A percentile compares a stretch with the other conserved stretches of the same genome.
These are phyloP conservation scores for Pachysandra terminalis DNA, from an alignment of 164 flowering plant genomes.

Conservation along the genomic window DNA sequence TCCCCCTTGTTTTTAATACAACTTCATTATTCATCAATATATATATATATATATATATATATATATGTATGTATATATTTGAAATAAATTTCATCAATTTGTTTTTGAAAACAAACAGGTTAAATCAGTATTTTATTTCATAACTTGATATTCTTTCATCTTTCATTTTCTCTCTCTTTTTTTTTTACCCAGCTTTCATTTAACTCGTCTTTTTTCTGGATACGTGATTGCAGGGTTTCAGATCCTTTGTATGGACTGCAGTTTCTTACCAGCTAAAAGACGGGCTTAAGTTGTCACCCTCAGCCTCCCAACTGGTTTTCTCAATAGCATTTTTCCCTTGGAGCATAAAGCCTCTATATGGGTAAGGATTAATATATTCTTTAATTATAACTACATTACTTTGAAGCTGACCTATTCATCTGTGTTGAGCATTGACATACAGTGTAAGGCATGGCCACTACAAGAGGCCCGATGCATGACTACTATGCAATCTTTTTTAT, in stretches of 20 bases:
- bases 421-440: background rate
- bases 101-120: too few relatives aligned
- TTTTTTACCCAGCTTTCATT: background rate
- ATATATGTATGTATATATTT: too few relatives aligned
- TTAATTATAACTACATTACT: background rate
- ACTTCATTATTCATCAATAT: too few relatives aligned
- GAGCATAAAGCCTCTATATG: conserved; percentile 91
- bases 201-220: background rate
- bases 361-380: conserved; percentile 38
- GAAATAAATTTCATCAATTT: too few relatives aligned
- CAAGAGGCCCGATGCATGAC: too few relatives aligned
- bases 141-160: too few relatives aligned
- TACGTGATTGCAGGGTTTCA: conserved; percentile 61
- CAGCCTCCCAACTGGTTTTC: conserved; percentile 79
- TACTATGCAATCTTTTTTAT: too few relatives aligned
- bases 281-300: conserved; percentile 78
- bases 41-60: too few relatives aligned
- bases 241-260: conserved; percentile 95
- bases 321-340: conserved; percentile 80
- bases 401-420: background rate
- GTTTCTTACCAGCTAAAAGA: conserved; percentile 91
- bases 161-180: too few relatives aligned
- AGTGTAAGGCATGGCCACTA: too few relatives aligned
- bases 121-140: too few relatives aligned
- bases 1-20: too few relatives aligned